Evolutionary conservation across 1,284 basidiomycete genomes (phyloP).

Genomic region (Malassezia furfur): DNA sequence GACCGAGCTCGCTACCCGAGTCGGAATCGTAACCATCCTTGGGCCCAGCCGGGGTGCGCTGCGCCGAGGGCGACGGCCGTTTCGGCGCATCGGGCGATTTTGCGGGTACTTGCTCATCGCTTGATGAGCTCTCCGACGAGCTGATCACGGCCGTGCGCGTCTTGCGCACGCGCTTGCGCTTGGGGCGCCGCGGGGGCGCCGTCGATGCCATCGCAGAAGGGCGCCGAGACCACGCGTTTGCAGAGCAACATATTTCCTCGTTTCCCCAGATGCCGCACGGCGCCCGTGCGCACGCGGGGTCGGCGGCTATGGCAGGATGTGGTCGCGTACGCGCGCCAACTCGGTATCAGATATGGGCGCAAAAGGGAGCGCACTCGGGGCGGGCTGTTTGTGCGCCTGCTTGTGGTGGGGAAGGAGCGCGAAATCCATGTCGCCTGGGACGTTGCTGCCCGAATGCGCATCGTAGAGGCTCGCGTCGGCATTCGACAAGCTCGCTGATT

Average conservation of each 20-base stretch:
- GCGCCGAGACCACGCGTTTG: background rate
- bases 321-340: background rate
- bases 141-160: conserved; percentile 9
- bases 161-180: conserved; percentile 17
- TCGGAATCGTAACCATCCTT: conserved; percentile 18
- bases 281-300: no score
- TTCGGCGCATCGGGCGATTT: background rate
- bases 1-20: conserved; percentile 12
- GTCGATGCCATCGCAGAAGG: conserved; percentile 3
- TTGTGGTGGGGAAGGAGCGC: background rate
- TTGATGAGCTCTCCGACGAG: background rate
- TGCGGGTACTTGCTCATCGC: background rate
- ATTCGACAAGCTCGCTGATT: conserved; percentile 7
- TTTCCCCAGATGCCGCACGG: background rate
- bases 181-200: conserved; percentile 7
- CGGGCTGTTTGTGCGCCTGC: background rate
- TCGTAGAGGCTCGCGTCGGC: conserved; percentile 6
- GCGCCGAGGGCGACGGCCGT: background rate
- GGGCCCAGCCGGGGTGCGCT: background rate
- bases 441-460: conserved; percentile 7
- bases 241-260: background rate
- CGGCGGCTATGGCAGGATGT: background rate
- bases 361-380: conserved; percentile 3
- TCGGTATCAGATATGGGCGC: background rate
- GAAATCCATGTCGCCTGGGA: conserved; percentile 13